A percentile compares a stretch with the other conserved stretches of the same genome.
Conservation (phyloP, 1,284 basidiomycete species). For the Earliella scabrosa region DNA sequence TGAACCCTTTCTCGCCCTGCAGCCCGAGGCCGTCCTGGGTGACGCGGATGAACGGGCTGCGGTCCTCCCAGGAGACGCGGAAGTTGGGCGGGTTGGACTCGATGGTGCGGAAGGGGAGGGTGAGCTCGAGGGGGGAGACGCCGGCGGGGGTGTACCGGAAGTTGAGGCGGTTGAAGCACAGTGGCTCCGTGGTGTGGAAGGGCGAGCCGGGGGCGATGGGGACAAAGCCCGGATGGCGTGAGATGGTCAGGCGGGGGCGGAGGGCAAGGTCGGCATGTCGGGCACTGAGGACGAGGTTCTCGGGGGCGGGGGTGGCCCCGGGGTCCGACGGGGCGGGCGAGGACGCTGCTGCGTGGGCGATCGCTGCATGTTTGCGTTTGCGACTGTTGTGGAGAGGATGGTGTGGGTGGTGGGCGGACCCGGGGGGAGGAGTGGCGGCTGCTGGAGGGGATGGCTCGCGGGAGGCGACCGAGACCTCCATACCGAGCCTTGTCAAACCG, state of each 20-base stretch:
- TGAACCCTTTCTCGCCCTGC: constrained; percentile 87
- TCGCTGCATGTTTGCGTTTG: constrained; percentile 47
- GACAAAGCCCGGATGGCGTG: constrained; percentile 70
- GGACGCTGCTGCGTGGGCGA: constrained; percentile 39
- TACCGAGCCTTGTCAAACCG: constrained; percentile 22
- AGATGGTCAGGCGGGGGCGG: constrained; percentile 69
- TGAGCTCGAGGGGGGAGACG: constrained; percentile 62
- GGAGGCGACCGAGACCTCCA: constrained; percentile 33
- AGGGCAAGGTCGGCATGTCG: constrained; percentile 63
- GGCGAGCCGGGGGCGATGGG: constrained; percentile 56
- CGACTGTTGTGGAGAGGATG: constrained; percentile 23
- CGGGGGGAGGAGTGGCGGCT: constrained; percentile 27
- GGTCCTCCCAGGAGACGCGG: constrained; percentile 88
- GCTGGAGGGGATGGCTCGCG: constrained; percentile 44
- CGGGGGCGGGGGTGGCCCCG: constrained; percentile 32
- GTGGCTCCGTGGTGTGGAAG: constrained; percentile 68
- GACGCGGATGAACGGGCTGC: constrained; percentile 79
- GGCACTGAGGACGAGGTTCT: constrained; percentile 58
- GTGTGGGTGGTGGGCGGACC: not conserved
- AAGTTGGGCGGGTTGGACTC: constrained; percentile 71
- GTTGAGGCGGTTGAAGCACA: constrained; percentile 74
- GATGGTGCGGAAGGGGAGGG: constrained; percentile 74
- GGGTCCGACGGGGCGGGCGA: constrained; percentile 53
- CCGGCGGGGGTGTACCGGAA: constrained; percentile 86
- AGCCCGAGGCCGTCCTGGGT: constrained; percentile 82